Conservation (phyloP, 768 basidiomycete genomes). For the Nidula microcarpa region DNA sequence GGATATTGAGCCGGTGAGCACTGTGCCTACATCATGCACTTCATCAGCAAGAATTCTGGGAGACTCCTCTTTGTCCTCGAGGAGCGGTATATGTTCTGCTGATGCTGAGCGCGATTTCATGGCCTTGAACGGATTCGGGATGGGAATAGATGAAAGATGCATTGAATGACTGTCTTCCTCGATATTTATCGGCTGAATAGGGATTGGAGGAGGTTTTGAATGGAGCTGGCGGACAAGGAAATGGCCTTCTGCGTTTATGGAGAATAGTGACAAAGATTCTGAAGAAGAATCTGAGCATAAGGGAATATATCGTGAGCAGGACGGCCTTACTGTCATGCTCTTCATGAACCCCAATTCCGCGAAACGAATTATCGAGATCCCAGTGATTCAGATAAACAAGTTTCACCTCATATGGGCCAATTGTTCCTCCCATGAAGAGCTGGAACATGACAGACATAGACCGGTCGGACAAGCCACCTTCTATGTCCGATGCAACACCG, state of each 20-base stretch:
- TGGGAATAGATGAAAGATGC: constrained; percentile 29
- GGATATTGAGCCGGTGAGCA: constrained; percentile 12
- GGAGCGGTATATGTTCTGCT: constrained; percentile 35
- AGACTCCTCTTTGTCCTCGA: constrained; percentile 9
- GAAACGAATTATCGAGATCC: constrained; percentile 45
- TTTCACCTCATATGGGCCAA: constrained; percentile 24
- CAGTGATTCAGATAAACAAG: constrained; percentile 54
- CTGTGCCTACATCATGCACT: constrained; percentile 13
- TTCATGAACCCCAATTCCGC: constrained; percentile 40
- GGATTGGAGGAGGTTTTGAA: constrained; percentile 1
- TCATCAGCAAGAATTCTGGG: constrained; percentile 14
- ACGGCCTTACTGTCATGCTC: constrained; percentile 42
- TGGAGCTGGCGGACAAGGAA: constrained; percentile 33
- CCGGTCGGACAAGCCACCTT: constrained; percentile 29
- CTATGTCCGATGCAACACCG: constrained; percentile 22
- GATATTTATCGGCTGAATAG: constrained; percentile 12
- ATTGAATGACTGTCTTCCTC: constrained; percentile 22
- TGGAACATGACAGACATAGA: constrained; percentile 39
- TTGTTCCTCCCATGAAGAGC: constrained; percentile 20
- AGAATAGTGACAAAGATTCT: constrained; percentile 38
- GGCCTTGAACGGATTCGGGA: constrained; percentile 66
- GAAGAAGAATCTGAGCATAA: neutral
- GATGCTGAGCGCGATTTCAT: constrained; percentile 36
- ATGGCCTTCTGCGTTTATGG: constrained; percentile 37
- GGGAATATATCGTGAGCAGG: neutral